Conservation (phyloP, 352 stramenopile genomes). For the Phytophthora nicotianae region DNA sequence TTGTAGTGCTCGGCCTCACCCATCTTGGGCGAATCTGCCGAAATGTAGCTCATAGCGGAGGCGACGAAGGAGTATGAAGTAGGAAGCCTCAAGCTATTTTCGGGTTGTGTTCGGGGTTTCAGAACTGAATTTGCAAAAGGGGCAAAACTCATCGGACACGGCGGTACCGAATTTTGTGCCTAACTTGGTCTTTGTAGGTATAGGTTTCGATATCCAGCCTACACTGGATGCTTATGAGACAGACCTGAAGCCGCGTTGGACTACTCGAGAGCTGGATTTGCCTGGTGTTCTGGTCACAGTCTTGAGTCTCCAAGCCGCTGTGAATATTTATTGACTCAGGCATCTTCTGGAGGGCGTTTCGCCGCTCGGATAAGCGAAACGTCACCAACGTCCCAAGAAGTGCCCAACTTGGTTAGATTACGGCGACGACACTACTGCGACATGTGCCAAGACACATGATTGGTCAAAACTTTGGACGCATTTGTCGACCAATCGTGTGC, state of each 20-base stretch:
- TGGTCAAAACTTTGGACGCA: conserved; percentile 12
- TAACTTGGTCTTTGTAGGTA: conserved; percentile 8
- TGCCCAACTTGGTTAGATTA: conserved; percentile 12
- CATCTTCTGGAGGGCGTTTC: conserved; percentile 1
- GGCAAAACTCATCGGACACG: conserved; percentile 9
- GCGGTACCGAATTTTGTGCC: conserved; percentile 3
- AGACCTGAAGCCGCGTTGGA: conserved; percentile 14
- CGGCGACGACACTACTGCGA: conserved; percentile 18
- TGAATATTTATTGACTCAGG: not conserved
- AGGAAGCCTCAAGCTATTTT: conserved; percentile 16
- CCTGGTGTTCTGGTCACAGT: conserved; percentile 3
- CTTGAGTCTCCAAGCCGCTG: not conserved
- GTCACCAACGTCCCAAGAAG: conserved; percentile 14
- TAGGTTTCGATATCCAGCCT: conserved; percentile 19
- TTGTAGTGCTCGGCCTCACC: conserved; percentile 61
- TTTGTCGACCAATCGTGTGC: conserved; percentile 8
- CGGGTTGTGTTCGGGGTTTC: conserved; percentile 6
- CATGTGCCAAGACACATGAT: conserved; percentile 11
- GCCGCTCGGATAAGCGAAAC: conserved; percentile 7
- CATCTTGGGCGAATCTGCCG: conserved; percentile 52
- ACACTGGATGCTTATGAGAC: conserved; percentile 20
- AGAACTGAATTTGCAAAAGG: conserved; percentile 14
- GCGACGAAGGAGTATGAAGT: not conserved
- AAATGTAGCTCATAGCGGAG: conserved; percentile 47
- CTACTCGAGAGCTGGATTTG: not conserved